Base-by-base conservation (phyloP, 306 rosid genomes). In the Parietaria judaica region DNA sequence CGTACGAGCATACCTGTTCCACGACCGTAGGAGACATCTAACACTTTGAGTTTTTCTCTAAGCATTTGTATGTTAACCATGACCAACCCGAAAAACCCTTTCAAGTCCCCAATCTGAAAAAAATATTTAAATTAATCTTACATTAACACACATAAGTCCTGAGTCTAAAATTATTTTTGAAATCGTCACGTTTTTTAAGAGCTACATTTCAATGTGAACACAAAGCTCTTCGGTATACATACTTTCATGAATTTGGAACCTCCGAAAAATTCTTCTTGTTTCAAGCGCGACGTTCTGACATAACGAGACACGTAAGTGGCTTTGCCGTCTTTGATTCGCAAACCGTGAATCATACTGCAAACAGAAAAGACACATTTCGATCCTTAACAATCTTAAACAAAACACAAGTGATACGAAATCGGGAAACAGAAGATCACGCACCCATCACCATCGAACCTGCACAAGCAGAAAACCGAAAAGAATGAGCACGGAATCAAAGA, bases 381-480 rank as follows among this genome's bases (percentile, higher is more conserved):
- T 10, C 5, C 15, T 49, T 4, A 10, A 49, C 15, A 49, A 4
- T 5, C 53, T 3, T 49, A 49, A 49, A 10, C 11, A 13, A 46
- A 46, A 46, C 50, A 46, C 8, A 13, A 46, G 13, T 46, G 13
- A 46, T 49, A 11, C 3, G 0, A 4, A 49, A 49, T 10, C 9
- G 13, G 53, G 53, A 49, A n/a, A 10, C 15, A n/a, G 15, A 49
- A 66, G 67, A 48, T 35, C 70, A 80, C 95, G 31, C 61, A 92
- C 96, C 96, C 98, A 74, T 92, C 98, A 75, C 98, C 98, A 71
- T 92, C 98, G 73, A 88, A 88, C 98, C 98, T 92, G 87, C 75
- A 81, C 44, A 69, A 39, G 52, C n/a, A 73, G 52, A 72, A 78
- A 60, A 53, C 43, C 60, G 74, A 67, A 53, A 54, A 84, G 78